Base-by-base conservation (phyloP, 345 rosid genomes). In the Gossypium arboreum region DNA sequence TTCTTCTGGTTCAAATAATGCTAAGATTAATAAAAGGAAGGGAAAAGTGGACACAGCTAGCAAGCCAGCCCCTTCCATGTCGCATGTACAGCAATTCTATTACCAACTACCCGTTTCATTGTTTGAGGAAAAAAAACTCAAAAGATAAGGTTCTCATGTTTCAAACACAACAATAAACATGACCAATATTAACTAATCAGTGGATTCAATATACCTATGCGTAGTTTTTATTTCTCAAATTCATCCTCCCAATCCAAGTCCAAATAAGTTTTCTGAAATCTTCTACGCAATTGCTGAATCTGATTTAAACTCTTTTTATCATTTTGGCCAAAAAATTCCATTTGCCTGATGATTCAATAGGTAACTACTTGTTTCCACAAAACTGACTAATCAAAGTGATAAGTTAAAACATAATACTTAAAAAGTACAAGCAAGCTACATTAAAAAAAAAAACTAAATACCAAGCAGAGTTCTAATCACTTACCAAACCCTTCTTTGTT, bases 401-500 rank as follows among this genome's bases (percentile, higher is more conserved):
- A 65, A 4, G 27, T 18, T 17, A n/a, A 65, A 41, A 43, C 52
- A 11, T 43, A 11, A 39, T 43, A 43, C 25, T 65, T 16, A 16
- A 13, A 34, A 51, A 13, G 11, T 22, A 67, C 13, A 20, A 7
- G 17, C 10, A 64, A 41, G 50, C 16, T 64, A 47, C 7, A 47
- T 12, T 68, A 34, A 34, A 34, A 34, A 34, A 34, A 29, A 29
- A 29, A 3, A 1, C 41, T 5, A 34, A 34, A 34, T 34, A 34
- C 13, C 2, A 70, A 17, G 18, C 56, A 15, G 55, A 7, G 9
- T 15, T 41, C 24, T 22, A 73, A 29, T 52, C 3, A 82, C 91
- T 80, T 75, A 94, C 98, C 95, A 76, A 88, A 91, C 9, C 95
- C 97, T 76, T 90, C 87, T 71, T 88, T 92, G 89, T 83, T 85